Base-by-base conservation (phyloP, 108 stramenopile genomes). In the Nannochloropsis salina region DNA sequence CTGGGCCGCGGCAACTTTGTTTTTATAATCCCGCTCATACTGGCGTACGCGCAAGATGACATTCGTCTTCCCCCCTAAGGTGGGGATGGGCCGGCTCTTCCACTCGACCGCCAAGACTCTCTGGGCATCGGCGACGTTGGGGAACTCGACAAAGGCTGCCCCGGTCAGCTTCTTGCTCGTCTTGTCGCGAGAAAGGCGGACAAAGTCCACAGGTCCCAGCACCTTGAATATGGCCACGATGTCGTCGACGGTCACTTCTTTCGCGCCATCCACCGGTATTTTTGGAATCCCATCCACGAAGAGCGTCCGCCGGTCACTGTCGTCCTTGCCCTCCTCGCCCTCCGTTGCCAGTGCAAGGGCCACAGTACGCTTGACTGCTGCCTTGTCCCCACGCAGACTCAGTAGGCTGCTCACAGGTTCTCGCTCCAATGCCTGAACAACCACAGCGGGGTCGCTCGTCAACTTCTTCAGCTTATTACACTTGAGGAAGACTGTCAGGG, bases 121-220 rank as follows among this genome's bases (percentile, higher is more conserved):
- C 45, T 86, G 42, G 8, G 42, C 42, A 21, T 42, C 41, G 12
- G 44, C 86, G n/a, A 45, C 84, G 22, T 42, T 81, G 9, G 41
- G 82, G 0, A 86, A 86, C 86, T 86, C 86, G 21, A 86, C 51
- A 42, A 86, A 31, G 18, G 45, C 83, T 15, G 40, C 41, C 6
- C 86, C 86, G 6, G 82, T 86, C 42, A 86, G 83, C 31, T 74
- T 74, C 61, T 74, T 74, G 61, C 6, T 74, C 61, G 61, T 74
- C 61, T 74, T 74, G n/a, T 74, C 61, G 20, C 61, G 61, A 8
- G 61, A 74, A 15, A 74, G n/a, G 20, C 61, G 15, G 61, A 74
- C 61, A 2, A 74, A 74, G n/a, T 74, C 61, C 61, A 74, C 61
- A 74, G 61, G 61, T n/a, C 61, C 61, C 61, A 74, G n/a, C 20